These are phyloP conservation scores for Circinella minor DNA, from an alignment of 371 early-diverging fungal genomes.

Conservation along the genomic window DNA sequence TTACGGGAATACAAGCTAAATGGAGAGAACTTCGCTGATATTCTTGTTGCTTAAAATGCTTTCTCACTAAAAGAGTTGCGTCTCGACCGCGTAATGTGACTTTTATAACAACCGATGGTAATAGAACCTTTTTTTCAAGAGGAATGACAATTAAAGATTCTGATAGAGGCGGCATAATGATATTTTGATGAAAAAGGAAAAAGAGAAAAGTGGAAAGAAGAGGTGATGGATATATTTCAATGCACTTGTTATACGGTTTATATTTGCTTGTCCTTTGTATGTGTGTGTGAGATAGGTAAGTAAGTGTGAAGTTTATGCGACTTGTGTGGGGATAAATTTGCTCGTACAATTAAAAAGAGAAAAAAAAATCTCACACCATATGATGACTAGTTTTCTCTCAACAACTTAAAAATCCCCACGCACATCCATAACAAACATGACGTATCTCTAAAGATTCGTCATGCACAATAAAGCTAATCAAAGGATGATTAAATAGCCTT, in stretches of 20 bases:
- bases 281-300: background rate
- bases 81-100: conserved; percentile 38
- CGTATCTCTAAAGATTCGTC: background rate
- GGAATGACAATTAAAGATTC: conserved; percentile 33
- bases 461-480: background rate
- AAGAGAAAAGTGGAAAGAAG: background rate
- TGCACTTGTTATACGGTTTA: too few species aligned
- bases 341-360: background rate
- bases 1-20: conserved; percentile 40
- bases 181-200: background rate
- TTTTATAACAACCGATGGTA: conserved; percentile 39
- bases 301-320: conserved; percentile 9
- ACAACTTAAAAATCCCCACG: conserved; percentile 5
- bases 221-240: too few species aligned
- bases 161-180: conserved; percentile 16
- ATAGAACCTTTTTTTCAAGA: conserved; percentile 37
- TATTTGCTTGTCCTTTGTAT: too few species aligned
- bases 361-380: conserved; percentile 4
- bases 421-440: conserved; percentile 1
- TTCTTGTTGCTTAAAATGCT: conserved; percentile 26
- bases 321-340: background rate
- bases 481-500: too few species aligned
- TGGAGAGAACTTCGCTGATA: conserved; percentile 10
- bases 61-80: conserved; percentile 34
- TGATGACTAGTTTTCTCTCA: conserved; percentile 2